phyloP scores from a whole-genome alignment of 2,329 filamentous ascomycete genomes.

The Madurella fahalii region DNA sequence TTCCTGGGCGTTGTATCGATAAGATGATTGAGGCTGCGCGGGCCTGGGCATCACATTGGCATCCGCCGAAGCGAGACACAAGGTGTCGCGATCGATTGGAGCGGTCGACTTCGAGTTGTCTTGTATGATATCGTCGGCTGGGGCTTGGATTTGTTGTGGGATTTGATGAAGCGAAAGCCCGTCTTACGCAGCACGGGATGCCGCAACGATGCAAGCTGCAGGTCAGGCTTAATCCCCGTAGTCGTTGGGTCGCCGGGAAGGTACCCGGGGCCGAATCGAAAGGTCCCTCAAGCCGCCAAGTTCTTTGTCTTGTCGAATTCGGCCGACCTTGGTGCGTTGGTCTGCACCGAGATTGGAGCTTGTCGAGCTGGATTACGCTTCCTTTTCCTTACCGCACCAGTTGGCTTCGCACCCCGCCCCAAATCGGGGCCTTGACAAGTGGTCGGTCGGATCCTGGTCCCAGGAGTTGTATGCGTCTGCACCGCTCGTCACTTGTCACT shows the following conservation, averaged over 20 bases:
- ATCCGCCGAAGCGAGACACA: slow-evolving; percentile 6
- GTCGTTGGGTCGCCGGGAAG: not conserved
- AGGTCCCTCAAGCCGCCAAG: slow-evolving; percentile 22
- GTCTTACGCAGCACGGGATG: slow-evolving; percentile 13
- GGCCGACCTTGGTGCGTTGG: slow-evolving; percentile 1
- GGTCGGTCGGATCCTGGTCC: no score
- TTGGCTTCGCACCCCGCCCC: not conserved
- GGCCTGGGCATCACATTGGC: slow-evolving; percentile 18
- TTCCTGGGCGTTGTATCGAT: slow-evolving; percentile 22
- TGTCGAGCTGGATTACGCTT: not conserved
- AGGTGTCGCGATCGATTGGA: slow-evolving; percentile 1
- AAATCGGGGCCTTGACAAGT: no score
- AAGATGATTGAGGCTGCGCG: slow-evolving; percentile 10
- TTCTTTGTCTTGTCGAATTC: slow-evolving; percentile 13
- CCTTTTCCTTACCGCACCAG: not conserved
- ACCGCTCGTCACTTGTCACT: not conserved
- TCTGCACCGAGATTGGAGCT: slow-evolving; percentile 11
- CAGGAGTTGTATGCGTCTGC: no score
- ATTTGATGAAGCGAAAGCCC: slow-evolving; percentile 3
- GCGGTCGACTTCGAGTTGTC: not conserved
- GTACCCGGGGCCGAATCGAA: slow-evolving; percentile 21
- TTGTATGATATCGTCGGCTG: slow-evolving; percentile 1
- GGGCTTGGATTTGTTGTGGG: slow-evolving; percentile 5
- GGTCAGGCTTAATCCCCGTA: slow-evolving; percentile 7
- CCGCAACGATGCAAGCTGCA: slow-evolving; percentile 7